Conservation (phyloP, 345 rosid species). For the Cardiospermum halicacabum region DNA sequence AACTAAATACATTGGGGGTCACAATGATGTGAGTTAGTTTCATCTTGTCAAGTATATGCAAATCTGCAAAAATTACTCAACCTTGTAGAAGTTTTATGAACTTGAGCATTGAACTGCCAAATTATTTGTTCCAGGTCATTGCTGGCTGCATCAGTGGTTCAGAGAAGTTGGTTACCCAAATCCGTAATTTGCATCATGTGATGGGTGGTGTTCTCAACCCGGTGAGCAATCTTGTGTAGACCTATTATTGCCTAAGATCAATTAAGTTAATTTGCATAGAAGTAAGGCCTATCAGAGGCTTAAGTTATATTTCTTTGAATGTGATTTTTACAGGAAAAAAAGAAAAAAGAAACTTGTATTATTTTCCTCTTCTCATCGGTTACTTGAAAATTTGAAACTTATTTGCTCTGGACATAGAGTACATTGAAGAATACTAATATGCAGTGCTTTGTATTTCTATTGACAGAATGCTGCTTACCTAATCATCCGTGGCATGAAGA, state of each 20-base stretch:
- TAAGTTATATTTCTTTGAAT: conserved; percentile 7
- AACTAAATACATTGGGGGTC: conserved; percentile 92
- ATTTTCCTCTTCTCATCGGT: neutral
- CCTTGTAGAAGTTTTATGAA: neutral
- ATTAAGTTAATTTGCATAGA: neutral
- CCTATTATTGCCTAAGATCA: neutral
- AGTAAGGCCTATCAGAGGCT: neutral
- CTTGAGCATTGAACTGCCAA: conserved; percentile 1
- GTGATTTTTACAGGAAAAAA: neutral
- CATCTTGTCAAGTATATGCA: conserved; percentile 9
- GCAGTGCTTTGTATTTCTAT: conserved; percentile 8
- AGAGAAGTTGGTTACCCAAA: conserved; percentile 54
- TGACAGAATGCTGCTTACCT: conserved; percentile 87
- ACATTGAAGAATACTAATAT: conserved; percentile 1
- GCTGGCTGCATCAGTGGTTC: conserved; percentile 95
- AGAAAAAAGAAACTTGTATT: too few species aligned
- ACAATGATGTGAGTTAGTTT: conserved; percentile 71
- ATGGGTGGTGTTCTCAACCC: conserved; percentile 94
- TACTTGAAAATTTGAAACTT: neutral
- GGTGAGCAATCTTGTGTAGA: conserved; percentile 35
- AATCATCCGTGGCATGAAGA: conserved; percentile 98
- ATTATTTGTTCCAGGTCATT: conserved; percentile 59
- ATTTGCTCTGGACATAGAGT: conserved; percentile 2
- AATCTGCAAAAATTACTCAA: neutral
- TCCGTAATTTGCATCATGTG: conserved; percentile 88